A percentile compares a stretch with the other conserved stretches of the same genome.
Evolutionary conservation across 1,284 basidiomycete species (phyloP).

Genomic region (Neotropicomus parvogracilis): DNA sequence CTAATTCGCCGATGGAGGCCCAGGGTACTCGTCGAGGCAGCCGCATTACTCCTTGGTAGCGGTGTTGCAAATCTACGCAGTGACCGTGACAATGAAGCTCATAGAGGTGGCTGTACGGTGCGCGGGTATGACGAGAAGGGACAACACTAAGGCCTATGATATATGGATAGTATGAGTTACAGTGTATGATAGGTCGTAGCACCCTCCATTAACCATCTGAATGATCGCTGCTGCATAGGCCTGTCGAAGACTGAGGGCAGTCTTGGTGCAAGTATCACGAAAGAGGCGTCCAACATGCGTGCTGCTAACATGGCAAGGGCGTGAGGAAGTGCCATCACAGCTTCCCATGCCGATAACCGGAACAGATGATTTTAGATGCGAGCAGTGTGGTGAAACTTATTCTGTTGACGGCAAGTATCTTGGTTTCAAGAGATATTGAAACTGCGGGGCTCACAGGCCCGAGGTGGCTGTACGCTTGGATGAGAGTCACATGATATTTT

Average conservation of each 20-base stretch:
- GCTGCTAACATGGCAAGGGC: constrained; percentile 67
- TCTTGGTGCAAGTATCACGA: constrained; percentile 4
- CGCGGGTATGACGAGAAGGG: too few relatives aligned
- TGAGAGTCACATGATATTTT: too few relatives aligned
- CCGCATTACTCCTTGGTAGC: constrained; percentile 48
- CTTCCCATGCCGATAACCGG: constrained; percentile 76
- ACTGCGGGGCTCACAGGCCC: too few relatives aligned
- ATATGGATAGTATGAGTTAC: too few relatives aligned
- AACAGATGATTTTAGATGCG: constrained; percentile 13
- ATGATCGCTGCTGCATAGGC: constrained; percentile 77
- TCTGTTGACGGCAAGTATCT: constrained; percentile 63
- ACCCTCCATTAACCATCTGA: constrained; percentile 92
- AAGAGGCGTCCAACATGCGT: constrained; percentile 49
- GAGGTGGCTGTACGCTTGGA: too few relatives aligned
- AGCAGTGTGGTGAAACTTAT: constrained; percentile 43
- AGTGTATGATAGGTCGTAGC: too few relatives aligned
- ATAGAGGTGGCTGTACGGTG: not conserved
- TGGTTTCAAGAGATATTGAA: constrained; percentile 47
- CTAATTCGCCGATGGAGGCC: constrained; percentile 70
- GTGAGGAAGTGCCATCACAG: constrained; percentile 66
- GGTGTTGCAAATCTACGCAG: not conserved
- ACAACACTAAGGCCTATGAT: too few relatives aligned
- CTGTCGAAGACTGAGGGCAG: constrained; percentile 51
- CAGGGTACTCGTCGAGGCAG: constrained; percentile 84
- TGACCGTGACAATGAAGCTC: too few relatives aligned